These are phyloP conservation scores for Globisporangium megalacanthum DNA, from an alignment of 352 stramenopile genomes.

Conservation along the genomic window DNA sequence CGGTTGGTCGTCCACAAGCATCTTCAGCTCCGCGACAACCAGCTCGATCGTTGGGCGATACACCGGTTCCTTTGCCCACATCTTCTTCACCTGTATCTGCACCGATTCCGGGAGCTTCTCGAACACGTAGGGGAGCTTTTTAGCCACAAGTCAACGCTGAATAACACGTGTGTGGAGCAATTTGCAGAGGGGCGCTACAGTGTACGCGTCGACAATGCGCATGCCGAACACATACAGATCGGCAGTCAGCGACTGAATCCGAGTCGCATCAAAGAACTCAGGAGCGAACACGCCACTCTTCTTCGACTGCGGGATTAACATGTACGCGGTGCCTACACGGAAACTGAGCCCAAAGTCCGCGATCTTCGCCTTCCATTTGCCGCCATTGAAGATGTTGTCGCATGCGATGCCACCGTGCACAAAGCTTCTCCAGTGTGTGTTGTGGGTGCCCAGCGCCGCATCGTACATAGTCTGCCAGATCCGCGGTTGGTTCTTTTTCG, in stretches of 20 bases:
- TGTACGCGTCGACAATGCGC: slow-evolving; percentile 25
- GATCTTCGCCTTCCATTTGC: slow-evolving; percentile 15
- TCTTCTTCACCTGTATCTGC: background rate
- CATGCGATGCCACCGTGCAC: slow-evolving; percentile 19
- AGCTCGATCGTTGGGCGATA: background rate
- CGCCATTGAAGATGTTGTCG: slow-evolving; percentile 17
- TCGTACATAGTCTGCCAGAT: slow-evolving; percentile 21
- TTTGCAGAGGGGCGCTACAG: background rate
- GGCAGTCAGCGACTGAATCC: slow-evolving; percentile 14
- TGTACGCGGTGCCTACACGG: background rate
- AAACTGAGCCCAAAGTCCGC: slow-evolving; percentile 19
- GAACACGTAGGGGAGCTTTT: background rate
- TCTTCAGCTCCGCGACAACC: background rate
- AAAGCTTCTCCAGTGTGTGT: slow-evolving; percentile 15
- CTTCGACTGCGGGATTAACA: slow-evolving; percentile 14
- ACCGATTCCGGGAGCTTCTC: background rate
- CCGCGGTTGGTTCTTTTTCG: background rate
- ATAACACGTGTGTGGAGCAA: background rate
- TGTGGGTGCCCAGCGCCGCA: slow-evolving; percentile 17
- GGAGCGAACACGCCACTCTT: slow-evolving; percentile 6
- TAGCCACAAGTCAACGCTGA: background rate
- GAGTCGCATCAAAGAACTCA: slow-evolving; percentile 18
- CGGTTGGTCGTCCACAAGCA: background rate
- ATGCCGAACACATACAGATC: slow-evolving; percentile 38
- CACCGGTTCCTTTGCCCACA: background rate